Conservation (phyloP, 805 yeast genomes). For the Saturnispora silvae region DNA sequence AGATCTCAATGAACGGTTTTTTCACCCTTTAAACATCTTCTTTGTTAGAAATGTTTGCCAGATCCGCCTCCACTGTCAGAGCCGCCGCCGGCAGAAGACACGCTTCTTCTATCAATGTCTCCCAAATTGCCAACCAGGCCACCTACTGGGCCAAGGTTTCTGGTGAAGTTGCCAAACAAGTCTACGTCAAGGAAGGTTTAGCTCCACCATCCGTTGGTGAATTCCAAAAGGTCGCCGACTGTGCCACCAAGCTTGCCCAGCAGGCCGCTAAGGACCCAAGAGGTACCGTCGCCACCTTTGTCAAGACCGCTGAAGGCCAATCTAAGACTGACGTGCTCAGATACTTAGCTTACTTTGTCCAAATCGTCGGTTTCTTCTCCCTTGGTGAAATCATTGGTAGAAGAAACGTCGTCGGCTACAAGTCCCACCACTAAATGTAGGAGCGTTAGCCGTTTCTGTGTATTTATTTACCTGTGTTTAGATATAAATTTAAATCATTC, state of each 20-base stretch:
- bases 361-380: slow-evolving; percentile 82
- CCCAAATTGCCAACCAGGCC: slow-evolving; percentile 37
- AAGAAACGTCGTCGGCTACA: slow-evolving; percentile 87
- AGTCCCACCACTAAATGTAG: slow-evolving; percentile 28
- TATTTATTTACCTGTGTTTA: slow-evolving; percentile 4
- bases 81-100: slow-evolving; percentile 27
- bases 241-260: slow-evolving; percentile 36
- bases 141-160: slow-evolving; percentile 68
- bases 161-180: slow-evolving; percentile 51
- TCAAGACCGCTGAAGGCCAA: slow-evolving; percentile 29
- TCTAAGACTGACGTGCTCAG: slow-evolving; percentile 49
- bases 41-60: slow-evolving; percentile 27
- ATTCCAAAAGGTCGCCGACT: slow-evolving; percentile 63
- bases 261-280: slow-evolving; percentile 49
- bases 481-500: neutral
- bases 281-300: slow-evolving; percentile 37
- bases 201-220: slow-evolving; percentile 80
- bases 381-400: slow-evolving; percentile 96
- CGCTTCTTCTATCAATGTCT: slow-evolving; percentile 25
- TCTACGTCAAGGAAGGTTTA: slow-evolving; percentile 84
- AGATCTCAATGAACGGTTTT: too few relatives aligned
- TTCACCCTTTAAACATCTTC: too few relatives aligned
- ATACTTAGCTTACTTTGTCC: slow-evolving; percentile 69
- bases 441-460: too few relatives aligned
- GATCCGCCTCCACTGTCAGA: slow-evolving; percentile 24